Conservation (phyloP, 2,329 filamentous ascomycete species). For the Ascochyta rabiei region DNA sequence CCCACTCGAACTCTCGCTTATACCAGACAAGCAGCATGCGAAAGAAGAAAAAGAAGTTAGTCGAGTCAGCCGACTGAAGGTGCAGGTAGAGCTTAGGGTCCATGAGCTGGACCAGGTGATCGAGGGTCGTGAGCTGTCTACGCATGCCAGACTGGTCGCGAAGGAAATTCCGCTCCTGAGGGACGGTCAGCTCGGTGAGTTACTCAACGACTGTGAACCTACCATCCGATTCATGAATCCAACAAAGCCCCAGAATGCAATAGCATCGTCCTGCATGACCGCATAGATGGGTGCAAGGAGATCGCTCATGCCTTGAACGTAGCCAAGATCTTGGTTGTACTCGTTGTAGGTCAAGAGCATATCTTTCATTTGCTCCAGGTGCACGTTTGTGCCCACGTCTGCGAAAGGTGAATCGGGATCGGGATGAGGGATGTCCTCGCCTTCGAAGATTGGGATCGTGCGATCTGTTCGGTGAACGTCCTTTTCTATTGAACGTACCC, state of each 20-base stretch:
- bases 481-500: constrained; percentile 75
- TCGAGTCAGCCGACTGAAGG: constrained; percentile 86
- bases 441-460: constrained; percentile 90
- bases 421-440: constrained; percentile 94
- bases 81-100: constrained; percentile 93
- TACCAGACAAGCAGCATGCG: constrained; percentile 99
- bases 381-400: constrained; percentile 90
- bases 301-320: constrained; percentile 99
- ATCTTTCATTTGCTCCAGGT: constrained; percentile 98
- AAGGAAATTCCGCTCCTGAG: constrained; percentile 85
- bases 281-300: constrained; percentile 95
- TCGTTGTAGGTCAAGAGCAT: constrained; percentile 99
- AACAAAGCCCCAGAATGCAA: constrained; percentile 96
- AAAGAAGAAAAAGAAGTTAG: constrained; percentile 99
- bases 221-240: constrained; percentile 96
- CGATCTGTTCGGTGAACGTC: constrained; percentile 98
- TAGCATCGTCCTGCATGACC: constrained; percentile 93
- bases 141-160: constrained; percentile 97
- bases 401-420: constrained; percentile 96
- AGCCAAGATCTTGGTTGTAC: constrained; percentile 92
- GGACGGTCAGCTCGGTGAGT: constrained; percentile 8
- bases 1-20: constrained; percentile 94
- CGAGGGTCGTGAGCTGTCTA: constrained; percentile 83
- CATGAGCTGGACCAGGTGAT: constrained; percentile 95
- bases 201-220: constrained; percentile 11